These are phyloP conservation scores for Macadamia integrifolia DNA, from an alignment of 164 flowering plant genomes.

Conservation along the genomic window DNA sequence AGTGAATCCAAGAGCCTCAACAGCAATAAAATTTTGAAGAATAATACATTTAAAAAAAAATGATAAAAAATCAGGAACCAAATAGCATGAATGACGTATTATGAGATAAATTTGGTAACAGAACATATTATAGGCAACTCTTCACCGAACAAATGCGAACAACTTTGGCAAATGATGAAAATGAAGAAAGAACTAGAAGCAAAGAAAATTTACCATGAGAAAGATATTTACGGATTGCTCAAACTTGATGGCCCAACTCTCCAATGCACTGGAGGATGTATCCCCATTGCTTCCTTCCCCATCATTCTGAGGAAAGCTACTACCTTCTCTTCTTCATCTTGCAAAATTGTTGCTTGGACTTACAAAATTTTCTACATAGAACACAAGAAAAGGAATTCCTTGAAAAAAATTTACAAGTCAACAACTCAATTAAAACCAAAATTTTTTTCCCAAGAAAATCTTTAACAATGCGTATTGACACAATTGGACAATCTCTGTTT, in stretches of 20 bases:
- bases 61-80: no score
- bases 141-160: neutral
- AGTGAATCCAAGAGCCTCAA: no score
- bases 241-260: conserved; percentile 58
- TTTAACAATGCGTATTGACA: neutral
- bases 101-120: neutral
- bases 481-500: neutral
- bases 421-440: neutral
- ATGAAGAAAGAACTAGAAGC: neutral
- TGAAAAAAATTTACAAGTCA: neutral
- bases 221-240: conserved; percentile 75
- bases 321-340: conserved; percentile 65
- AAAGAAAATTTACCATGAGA: conserved; percentile 50
- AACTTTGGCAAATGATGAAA: neutral
- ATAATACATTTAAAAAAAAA: no score
- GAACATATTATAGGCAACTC: neutral
- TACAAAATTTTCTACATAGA: conserved; percentile 29
- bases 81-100: no score
- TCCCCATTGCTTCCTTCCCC: conserved; percentile 13
- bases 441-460: neutral
- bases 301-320: conserved; percentile 32
- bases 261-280: conserved; percentile 37
- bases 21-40: no score
- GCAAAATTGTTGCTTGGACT: conserved; percentile 51
- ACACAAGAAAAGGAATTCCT: neutral